These are phyloP conservation scores for Salix udensis DNA, from an alignment of 345 rosid species.

Conservation along the genomic window DNA sequence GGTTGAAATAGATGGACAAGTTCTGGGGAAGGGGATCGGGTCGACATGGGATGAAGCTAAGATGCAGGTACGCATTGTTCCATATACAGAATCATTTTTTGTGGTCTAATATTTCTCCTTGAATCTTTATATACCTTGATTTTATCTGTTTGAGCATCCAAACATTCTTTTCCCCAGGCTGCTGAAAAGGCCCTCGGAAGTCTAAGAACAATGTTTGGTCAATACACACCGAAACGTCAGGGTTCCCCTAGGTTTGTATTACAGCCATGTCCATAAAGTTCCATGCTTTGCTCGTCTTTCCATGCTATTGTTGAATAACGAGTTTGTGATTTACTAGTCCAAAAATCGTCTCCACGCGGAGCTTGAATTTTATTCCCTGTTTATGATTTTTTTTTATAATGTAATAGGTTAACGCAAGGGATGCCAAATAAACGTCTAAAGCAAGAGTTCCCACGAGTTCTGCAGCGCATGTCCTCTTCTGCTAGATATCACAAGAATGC, in stretches of 20 bases:
- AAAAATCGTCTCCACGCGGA: background rate
- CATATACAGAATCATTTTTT: conserved; percentile 4
- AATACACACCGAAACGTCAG: conserved; percentile 58
- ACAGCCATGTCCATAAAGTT: background rate
- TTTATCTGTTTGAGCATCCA: conserved; percentile 11
- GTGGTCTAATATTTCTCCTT: background rate
- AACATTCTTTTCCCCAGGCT: conserved; percentile 47
- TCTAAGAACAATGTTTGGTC: conserved; percentile 62
- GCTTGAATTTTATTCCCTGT: background rate
- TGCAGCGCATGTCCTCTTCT: conserved; percentile 73
- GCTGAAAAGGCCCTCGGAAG: conserved; percentile 82
- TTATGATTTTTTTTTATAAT: background rate
- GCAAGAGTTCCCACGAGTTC: conserved; percentile 60
- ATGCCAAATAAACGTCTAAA: conserved; percentile 65
- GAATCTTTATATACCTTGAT: background rate
- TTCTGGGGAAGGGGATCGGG: conserved; percentile 80
- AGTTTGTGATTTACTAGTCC: background rate
- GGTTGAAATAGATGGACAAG: conserved; percentile 95
- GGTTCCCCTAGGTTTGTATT: conserved; percentile 75
- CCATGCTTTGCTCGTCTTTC: background rate
- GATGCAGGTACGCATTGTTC: conserved; percentile 52
- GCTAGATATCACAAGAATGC: conserved; percentile 68
- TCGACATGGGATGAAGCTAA: conserved; percentile 93
- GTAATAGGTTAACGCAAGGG: conserved; percentile 54
- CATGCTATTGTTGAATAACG: background rate